Percentiles rank a stretch among this genome's conserved stretches.
Conservation (phyloP, 2,329 filamentous ascomycete species). For the Plenodomus tracheiphilus region DNA sequence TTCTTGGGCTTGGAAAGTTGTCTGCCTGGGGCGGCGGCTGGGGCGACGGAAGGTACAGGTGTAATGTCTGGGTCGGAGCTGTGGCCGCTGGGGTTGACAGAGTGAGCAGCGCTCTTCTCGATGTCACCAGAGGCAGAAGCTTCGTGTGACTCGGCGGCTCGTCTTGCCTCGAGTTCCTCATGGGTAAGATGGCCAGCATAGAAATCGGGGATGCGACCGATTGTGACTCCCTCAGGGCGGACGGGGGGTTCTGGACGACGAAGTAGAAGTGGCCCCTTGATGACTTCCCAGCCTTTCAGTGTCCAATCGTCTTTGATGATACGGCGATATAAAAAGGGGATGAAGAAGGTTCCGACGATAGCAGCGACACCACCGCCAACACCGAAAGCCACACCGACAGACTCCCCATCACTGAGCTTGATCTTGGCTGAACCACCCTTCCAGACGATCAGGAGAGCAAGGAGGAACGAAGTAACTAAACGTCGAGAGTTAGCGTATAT, state of each 20-base stretch:
- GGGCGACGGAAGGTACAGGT: constrained; percentile 8
- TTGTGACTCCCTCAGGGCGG: constrained; percentile 47
- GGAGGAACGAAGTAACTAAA: constrained; percentile 58
- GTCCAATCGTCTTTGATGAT: constrained; percentile 65
- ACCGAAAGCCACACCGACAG: constrained; percentile 60
- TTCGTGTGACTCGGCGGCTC: constrained; percentile 17
- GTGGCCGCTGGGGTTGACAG: constrained; percentile 8
- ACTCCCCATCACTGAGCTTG: constrained; percentile 53
- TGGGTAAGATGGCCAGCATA: constrained; percentile 61
- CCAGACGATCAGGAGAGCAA: constrained; percentile 52
- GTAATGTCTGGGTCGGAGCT: constrained; percentile 25
- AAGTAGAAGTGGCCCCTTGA: constrained; percentile 59
- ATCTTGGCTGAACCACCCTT: constrained; percentile 52
- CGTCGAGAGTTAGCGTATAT: too few species aligned
- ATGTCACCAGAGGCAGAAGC: constrained; percentile 18
- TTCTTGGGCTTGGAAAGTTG: constrained; percentile 26
- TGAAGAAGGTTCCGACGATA: constrained; percentile 57
- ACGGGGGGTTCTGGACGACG: constrained; percentile 43
- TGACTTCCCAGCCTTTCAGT: constrained; percentile 59
- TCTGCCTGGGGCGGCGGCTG: constrained; percentile 1
- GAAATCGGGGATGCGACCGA: constrained; percentile 55
- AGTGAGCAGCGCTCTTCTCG: constrained; percentile 26
- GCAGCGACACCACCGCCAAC: constrained; percentile 56
- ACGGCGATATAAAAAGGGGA: constrained; percentile 62
- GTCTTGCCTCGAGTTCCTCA: constrained; percentile 52